phyloP scores from a whole-genome alignment of 2,329 filamentous ascomycete species.

The Pseudodiploospora longispora region DNA sequence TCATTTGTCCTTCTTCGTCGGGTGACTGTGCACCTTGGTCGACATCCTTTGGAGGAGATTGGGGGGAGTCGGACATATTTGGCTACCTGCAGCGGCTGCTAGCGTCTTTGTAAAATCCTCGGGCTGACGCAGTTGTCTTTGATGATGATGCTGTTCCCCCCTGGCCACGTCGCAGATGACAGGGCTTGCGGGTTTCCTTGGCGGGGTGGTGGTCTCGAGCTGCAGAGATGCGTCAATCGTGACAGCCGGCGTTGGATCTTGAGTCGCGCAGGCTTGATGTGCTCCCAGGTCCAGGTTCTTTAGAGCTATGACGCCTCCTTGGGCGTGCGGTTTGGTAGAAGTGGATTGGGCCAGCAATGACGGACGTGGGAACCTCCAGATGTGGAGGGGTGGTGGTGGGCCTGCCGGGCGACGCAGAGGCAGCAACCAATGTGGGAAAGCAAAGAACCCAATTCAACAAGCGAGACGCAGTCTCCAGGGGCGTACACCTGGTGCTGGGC shows the following conservation, averaged over 20 bases:
- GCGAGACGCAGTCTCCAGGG: background rate
- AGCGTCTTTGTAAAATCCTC: conserved; percentile 51
- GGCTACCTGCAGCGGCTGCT: conserved; percentile 60
- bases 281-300: conserved; percentile 5
- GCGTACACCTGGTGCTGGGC: background rate
- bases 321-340: conserved; percentile 7
- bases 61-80: conserved; percentile 84
- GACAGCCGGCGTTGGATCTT: conserved; percentile 21
- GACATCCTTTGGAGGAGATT: conserved; percentile 91
- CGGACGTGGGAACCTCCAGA: background rate
- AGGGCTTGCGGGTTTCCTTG: conserved; percentile 36
- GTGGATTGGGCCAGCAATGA: too few species aligned
- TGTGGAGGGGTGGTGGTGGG: conserved; percentile 4
- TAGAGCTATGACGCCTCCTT: conserved; percentile 10
- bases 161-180: conserved; percentile 52
- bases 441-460: background rate
- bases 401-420: background rate
- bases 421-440: conserved; percentile 4
- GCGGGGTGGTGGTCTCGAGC: conserved; percentile 35
- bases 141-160: conserved; percentile 49
- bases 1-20: conserved; percentile 93
- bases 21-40: conserved; percentile 88
- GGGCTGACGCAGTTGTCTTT: conserved; percentile 46
- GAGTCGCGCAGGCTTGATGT: conserved; percentile 7
- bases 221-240: conserved; percentile 49